Evolutionary conservation across 2,329 filamentous ascomycete species (phyloP), one percentile per base, ranked within the genome.

Genomic region (Paraphoma sp.): DNA sequence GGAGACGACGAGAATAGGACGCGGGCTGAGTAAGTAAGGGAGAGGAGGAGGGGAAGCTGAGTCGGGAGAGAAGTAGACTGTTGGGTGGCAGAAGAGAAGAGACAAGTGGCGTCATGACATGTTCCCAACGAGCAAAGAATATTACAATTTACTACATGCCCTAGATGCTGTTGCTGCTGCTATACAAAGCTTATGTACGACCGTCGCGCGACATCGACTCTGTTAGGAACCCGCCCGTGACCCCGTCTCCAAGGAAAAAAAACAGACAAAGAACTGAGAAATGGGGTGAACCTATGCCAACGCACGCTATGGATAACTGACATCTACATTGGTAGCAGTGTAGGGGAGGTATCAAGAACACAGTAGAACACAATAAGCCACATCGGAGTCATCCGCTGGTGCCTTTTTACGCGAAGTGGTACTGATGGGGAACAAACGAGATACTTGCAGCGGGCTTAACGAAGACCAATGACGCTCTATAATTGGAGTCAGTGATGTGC

Each of bases 391-490:
- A 36, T 36, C 33, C 33, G 33, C 33, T 36, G 33, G 52, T 45
- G 56, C 51, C 33, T 53, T 36, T 55, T 46, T 52, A 51, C 23
- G 16, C 43, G 41, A 48, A 48, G 18, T 45, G 45, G 29, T 45
- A 41, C 17, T n/a, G 42, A 23, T 51, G 53, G 45, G 41, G 49
- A 52, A 59, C 62, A 61, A 65, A 59, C 57, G 63, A 64, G 53
- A 45, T 18, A 53, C 51, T 29, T 33, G 17, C 40, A 51, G 47
- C 29, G 29, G 40, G 31, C 17, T 81, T 76, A 92, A 75, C 91
- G 89, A 67, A 96, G 83, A 53, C 92, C 92, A 76, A 96, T 95
- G 52, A 95, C 92, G 75, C 91, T 95, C 92, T 85, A 66, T 46
- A 49, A 14, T 30, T 38, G 46, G 28, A 45, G 56, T 68, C 62